Evolutionary conservation across 768 basidiomycete species (phyloP).

Genomic region (Tulasnella sp.): DNA sequence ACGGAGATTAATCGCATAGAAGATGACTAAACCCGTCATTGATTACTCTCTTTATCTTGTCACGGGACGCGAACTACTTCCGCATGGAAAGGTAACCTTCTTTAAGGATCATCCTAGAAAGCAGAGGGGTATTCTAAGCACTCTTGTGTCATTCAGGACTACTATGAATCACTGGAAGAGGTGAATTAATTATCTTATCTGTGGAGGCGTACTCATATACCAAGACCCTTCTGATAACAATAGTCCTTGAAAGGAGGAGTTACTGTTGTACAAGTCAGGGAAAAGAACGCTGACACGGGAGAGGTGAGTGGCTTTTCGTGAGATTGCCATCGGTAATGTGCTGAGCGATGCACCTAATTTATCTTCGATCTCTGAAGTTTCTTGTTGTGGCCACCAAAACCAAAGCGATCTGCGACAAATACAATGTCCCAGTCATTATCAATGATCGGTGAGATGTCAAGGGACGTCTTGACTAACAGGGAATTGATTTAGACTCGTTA

Average conservation of each 20-base stretch:
- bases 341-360: no score
- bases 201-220: no score
- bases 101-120: conserved; percentile 5
- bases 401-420: conserved; percentile 58
- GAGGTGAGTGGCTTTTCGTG: conserved; percentile 50
- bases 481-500: neutral
- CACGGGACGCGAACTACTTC: conserved; percentile 65
- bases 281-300: conserved; percentile 68
- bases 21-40: conserved; percentile 8
- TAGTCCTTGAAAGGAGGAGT: conserved; percentile 79
- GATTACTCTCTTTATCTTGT: conserved; percentile 55
- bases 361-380: no score
- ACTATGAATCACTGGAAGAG: conserved; percentile 61
- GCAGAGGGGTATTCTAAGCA: conserved; percentile 12
- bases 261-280: conserved; percentile 78
- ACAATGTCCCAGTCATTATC: conserved; percentile 72
- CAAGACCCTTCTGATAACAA: no score
- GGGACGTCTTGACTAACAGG: neutral
- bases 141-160: conserved; percentile 34
- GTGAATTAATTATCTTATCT: conserved; percentile 26
- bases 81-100: conserved; percentile 49
- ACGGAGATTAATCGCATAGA: no score
- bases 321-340: neutral
- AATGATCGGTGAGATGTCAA: conserved; percentile 40
- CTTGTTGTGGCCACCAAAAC: conserved; percentile 55